Conservation (phyloP, 2,329 filamentous ascomycete species). For the Clonostachys byssicola region DNA sequence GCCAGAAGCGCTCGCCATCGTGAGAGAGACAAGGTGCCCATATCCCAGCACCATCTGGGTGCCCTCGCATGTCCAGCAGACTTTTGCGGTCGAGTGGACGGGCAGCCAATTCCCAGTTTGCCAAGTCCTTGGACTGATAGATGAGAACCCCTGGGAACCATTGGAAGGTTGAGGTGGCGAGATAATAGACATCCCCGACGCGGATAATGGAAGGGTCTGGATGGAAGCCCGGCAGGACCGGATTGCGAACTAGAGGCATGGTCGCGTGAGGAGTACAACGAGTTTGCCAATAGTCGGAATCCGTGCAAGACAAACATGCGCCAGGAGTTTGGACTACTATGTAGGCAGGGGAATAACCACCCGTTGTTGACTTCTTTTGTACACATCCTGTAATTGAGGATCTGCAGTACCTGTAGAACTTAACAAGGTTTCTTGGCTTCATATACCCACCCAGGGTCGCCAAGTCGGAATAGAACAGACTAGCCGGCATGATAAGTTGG, state of each 20-base stretch:
- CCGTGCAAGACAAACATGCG: no score
- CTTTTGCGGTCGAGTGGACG: slow-evolving; percentile 43
- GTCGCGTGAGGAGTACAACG: neutral
- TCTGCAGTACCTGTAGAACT: no score
- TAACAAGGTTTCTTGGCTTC: no score
- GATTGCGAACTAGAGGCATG: slow-evolving; percentile 47
- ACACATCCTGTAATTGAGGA: no score
- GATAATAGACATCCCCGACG: slow-evolving; percentile 49
- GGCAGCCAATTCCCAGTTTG: slow-evolving; percentile 43
- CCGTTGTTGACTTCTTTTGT: no score
- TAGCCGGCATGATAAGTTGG: no score
- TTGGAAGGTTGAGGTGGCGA: slow-evolving; percentile 51
- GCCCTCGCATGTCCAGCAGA: slow-evolving; percentile 52
- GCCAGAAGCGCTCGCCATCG: slow-evolving; percentile 55
- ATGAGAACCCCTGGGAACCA: slow-evolving; percentile 53
- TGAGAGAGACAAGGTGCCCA: slow-evolving; percentile 63
- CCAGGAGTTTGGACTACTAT: no score
- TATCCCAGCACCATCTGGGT: slow-evolving; percentile 55
- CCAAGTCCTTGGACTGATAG: slow-evolving; percentile 46
- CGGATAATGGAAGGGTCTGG: slow-evolving; percentile 49
- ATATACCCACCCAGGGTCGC: no score
- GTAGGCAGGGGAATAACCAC: no score
- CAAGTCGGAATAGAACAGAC: no score
- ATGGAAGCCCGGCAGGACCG: slow-evolving; percentile 53
- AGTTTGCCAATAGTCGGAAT: no score